These are phyloP conservation scores for Naganishia randhawae DNA, from an alignment of 768 basidiomycete species.

Conservation along the genomic window DNA sequence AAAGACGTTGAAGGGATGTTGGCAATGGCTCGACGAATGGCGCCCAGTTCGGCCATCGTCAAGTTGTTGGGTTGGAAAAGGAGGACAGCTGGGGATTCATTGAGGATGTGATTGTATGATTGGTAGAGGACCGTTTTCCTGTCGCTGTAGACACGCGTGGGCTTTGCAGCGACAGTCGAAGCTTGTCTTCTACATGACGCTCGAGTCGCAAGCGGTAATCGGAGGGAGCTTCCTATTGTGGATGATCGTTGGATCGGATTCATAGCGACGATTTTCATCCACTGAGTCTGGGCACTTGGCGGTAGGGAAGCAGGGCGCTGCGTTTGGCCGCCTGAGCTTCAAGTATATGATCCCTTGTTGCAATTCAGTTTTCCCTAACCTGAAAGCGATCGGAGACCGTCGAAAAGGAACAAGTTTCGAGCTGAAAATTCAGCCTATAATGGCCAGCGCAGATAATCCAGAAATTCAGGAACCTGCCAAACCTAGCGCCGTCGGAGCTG, in stretches of 20 bases:
- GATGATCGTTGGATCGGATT: background rate
- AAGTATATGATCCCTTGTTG: background rate
- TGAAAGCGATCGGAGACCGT: background rate
- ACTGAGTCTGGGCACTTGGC: background rate
- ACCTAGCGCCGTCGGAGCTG: too few relatives aligned
- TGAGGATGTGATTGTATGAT: conserved; percentile 71
- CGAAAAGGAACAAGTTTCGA: background rate
- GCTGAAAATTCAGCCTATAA: too few relatives aligned
- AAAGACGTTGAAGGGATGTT: conserved; percentile 54
- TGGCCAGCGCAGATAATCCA: background rate
- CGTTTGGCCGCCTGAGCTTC: too few relatives aligned
- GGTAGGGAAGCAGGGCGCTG: background rate
- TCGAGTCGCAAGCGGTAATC: background rate
- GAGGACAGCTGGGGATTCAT: conserved; percentile 62
- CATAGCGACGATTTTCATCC: background rate
- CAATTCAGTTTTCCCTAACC: background rate
- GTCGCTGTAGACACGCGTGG: conserved; percentile 65
- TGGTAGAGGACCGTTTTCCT: conserved; percentile 78
- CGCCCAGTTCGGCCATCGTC: conserved; percentile 61
- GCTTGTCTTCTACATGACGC: background rate
- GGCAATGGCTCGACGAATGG: conserved; percentile 65
- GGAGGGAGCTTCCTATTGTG: background rate
- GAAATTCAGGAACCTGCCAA: too few relatives aligned
- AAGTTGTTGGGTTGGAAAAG: conserved; percentile 77
- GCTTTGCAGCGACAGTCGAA: background rate